Base-by-base conservation (phyloP, 164 flowering plant genomes). In the Umbilicus rupestris region DNA sequence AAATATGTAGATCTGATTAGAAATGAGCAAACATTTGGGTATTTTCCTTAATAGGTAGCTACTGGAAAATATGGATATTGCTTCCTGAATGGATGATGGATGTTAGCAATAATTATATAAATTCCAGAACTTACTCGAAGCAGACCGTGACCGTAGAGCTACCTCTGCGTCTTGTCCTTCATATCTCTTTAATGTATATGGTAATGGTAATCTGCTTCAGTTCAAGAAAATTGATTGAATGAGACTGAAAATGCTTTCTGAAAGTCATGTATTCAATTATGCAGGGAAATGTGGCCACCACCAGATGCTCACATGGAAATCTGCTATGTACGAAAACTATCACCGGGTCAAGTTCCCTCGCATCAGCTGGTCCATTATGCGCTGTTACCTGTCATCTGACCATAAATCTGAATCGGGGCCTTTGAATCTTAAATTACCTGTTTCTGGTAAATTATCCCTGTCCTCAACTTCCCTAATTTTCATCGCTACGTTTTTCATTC, bases 281-380 rank as follows among this genome's bases (percentile, higher is more conserved):
- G 57, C 29, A 50, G 12, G 57, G 28, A 50, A 50, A 50, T 24
- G 9, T 50, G 57, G 28, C 29, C n/a, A n/a, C n/a, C n/a, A n/a
- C n/a, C 57, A 6, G 57, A 50, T 24, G 26, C 29, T 47, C 52
- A 47, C 52, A 47, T 47, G 52, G 52, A 47, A 47, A 47, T 47
- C 5, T 47, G 52, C 52, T 6, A 5, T 6, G 2, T 19, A 9
- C 7, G 29, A 50, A 50, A 50, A 50, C 9, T 50, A 50, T 20
- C 57, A 24, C 14, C 22, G 22, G 11, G 57, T 24, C 57, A 50
- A 47, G 57, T 50, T 50, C 57, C 57, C 2, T 22, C 0, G 26
- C 57, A 28, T 50, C 29, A 7, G 57, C 29, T 50, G 57, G 28
- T 20, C 28, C 57, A 50, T 50, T 50, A 50, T 50, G 57, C 28